phyloP scores from a whole-genome alignment of 257 asterid species.

The Salvia splendens region DNA sequence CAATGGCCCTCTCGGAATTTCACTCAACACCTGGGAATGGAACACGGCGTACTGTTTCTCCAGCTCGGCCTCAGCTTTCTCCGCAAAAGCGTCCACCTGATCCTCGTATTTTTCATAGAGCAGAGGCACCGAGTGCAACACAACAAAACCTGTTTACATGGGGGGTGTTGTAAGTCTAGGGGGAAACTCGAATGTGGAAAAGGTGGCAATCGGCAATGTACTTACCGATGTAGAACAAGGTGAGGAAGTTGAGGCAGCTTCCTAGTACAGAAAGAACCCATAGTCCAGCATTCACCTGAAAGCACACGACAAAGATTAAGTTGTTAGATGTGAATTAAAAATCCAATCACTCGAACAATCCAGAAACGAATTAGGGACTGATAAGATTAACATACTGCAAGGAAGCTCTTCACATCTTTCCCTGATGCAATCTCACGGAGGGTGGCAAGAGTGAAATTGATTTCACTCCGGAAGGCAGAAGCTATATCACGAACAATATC shows the following conservation, averaged over 20 bases:
- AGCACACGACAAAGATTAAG: not conserved
- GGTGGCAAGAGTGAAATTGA: slow-evolving; percentile 57
- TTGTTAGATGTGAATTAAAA: not conserved
- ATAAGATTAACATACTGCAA: slow-evolving; percentile 53
- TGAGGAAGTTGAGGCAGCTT: slow-evolving; percentile 70
- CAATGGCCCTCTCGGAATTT: slow-evolving; percentile 70
- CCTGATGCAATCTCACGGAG: slow-evolving; percentile 85
- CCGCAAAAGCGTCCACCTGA: slow-evolving; percentile 81
- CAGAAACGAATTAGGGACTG: slow-evolving; percentile 9
- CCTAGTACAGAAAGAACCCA: slow-evolving; percentile 82
- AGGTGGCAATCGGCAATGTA: not conserved
- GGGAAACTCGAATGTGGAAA: slow-evolving; percentile 12
- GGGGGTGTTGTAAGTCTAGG: not conserved
- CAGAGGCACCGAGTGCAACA: slow-evolving; percentile 74
- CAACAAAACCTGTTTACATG: slow-evolving; percentile 52
- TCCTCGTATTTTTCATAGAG: slow-evolving; percentile 81
- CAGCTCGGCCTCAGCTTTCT: slow-evolving; percentile 80
- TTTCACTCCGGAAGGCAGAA: slow-evolving; percentile 66
- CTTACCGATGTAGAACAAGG: slow-evolving; percentile 75
- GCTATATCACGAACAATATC: slow-evolving; percentile 72
- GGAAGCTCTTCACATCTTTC: slow-evolving; percentile 77
- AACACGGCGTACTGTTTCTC: slow-evolving; percentile 79
- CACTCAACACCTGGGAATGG: slow-evolving; percentile 65
- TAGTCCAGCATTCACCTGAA: slow-evolving; percentile 73
- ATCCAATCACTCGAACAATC: slow-evolving; percentile 3